Evolutionary conservation across 2,329 filamentous ascomycete genomes (phyloP).

Genomic region (Diaporthe sp.): DNA sequence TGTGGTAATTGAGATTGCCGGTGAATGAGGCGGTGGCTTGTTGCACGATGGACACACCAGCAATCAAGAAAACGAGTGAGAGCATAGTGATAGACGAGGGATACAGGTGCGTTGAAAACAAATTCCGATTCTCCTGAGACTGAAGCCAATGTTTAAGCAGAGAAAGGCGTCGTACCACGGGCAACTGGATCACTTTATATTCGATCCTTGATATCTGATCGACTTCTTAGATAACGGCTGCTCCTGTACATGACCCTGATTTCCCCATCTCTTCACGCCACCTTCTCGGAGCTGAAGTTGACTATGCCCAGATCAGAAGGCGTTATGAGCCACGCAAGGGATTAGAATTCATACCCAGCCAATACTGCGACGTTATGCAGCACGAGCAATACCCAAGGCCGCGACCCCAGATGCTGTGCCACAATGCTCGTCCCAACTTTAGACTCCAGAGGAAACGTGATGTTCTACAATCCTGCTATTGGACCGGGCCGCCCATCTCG

Average conservation of each 20-base stretch:
- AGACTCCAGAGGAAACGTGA: neutral
- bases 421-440: neutral
- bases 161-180: neutral
- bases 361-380: conserved; percentile 19
- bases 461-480: neutral
- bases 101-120: neutral
- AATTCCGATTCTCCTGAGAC: neutral
- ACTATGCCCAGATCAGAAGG: conserved; percentile 19
- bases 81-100: neutral
- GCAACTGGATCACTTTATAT: neutral
- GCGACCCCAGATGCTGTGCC: conserved; percentile 10
- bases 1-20: conserved; percentile 70
- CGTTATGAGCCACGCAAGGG: neutral
- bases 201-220: too few relatives aligned
- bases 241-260: neutral
- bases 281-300: neutral
- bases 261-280: neutral
- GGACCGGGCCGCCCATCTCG: neutral
- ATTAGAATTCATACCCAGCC: neutral
- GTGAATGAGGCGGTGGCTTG: neutral
- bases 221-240: too few relatives aligned
- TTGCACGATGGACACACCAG: neutral
- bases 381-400: conserved; percentile 4
- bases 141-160: too few relatives aligned
- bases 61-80: neutral